phyloP scores from a whole-genome alignment of 352 stramenopile genomes.

The Phytophthora chlamydospora region DNA sequence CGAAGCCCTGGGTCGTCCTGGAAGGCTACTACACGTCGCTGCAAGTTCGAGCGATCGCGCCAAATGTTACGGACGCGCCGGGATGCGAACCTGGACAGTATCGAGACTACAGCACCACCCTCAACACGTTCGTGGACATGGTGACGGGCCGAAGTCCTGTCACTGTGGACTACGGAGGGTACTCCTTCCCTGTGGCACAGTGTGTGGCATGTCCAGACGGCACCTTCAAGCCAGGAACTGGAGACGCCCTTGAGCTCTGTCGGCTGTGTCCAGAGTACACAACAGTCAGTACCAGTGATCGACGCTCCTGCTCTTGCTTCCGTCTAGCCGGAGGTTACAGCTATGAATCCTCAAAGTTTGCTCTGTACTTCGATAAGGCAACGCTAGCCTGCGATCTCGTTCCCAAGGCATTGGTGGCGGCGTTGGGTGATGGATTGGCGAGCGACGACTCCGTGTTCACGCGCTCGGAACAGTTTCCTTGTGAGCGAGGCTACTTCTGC shows the following conservation, averaged over 20 bases:
- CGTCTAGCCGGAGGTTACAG: slow-evolving; percentile 48
- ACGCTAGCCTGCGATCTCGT: slow-evolving; percentile 37
- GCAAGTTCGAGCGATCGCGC: slow-evolving; percentile 25
- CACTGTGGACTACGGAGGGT: slow-evolving; percentile 65
- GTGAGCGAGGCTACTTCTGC: slow-evolving; percentile 74
- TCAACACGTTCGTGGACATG: slow-evolving; percentile 46
- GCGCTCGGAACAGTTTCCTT: slow-evolving; percentile 51
- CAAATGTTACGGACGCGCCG: slow-evolving; percentile 16
- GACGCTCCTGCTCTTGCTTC: slow-evolving; percentile 69
- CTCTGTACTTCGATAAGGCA: slow-evolving; percentile 48
- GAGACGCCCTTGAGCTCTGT: slow-evolving; percentile 60
- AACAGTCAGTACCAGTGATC: slow-evolving; percentile 47
- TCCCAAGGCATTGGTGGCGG: slow-evolving; percentile 16
- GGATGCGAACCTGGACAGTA: slow-evolving; percentile 34
- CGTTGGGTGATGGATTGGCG: slow-evolving; percentile 10
- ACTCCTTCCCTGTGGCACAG: slow-evolving; percentile 51
- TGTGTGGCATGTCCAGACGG: slow-evolving; percentile 69
- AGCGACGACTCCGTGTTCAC: slow-evolving; percentile 47
- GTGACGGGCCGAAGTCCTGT: slow-evolving; percentile 53
- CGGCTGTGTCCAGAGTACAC: slow-evolving; percentile 52
- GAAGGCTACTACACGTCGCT: slow-evolving; percentile 60
- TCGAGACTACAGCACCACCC: slow-evolving; percentile 27
- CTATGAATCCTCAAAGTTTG: slow-evolving; percentile 35
- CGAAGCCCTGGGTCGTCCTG: slow-evolving; percentile 29
- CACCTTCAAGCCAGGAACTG: slow-evolving; percentile 68